Conservation (phyloP, 768 basidiomycete species). For the Lactifluus echinatus region DNA sequence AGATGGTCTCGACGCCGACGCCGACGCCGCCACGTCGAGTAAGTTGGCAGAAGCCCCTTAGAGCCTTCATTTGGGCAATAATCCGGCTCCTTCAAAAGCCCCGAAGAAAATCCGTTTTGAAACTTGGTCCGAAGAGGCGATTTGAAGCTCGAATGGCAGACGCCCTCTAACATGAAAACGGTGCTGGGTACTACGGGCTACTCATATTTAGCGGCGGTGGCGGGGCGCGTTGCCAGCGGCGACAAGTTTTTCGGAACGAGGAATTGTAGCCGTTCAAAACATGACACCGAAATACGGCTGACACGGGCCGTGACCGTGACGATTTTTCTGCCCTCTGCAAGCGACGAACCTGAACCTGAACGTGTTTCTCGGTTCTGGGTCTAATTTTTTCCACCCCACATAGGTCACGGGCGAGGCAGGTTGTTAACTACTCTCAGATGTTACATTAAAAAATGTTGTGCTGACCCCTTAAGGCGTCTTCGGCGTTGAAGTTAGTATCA, state of each 20-base stretch:
- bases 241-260: not conserved
- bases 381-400: not conserved
- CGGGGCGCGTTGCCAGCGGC: not conserved
- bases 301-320: not conserved
- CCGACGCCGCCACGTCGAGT: conserved; percentile 8
- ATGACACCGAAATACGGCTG: too few species aligned
- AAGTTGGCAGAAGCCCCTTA: not conserved
- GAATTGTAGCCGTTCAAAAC: not conserved
- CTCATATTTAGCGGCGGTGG: conserved; percentile 1
- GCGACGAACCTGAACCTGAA: too few species aligned
- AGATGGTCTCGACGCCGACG: not conserved
- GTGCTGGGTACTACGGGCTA: not conserved
- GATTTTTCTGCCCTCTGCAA: too few species aligned
- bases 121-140: not conserved
- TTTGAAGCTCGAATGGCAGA: too few species aligned
- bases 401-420: not conserved
- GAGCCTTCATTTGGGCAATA: not conserved
- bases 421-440: not conserved
- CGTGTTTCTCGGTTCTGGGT: not conserved
- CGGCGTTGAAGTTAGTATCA: not conserved
- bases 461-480: not conserved
- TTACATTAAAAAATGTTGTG: too few species aligned
- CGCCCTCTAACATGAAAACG: too few species aligned
- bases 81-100: not conserved
- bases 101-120: conserved; percentile 10